Percentiles rank a stretch among this genome's conserved stretches.
These are phyloP conservation scores for Artemisia annua DNA, from an alignment of 129 eudicot genomes.

Conservation along the genomic window DNA sequence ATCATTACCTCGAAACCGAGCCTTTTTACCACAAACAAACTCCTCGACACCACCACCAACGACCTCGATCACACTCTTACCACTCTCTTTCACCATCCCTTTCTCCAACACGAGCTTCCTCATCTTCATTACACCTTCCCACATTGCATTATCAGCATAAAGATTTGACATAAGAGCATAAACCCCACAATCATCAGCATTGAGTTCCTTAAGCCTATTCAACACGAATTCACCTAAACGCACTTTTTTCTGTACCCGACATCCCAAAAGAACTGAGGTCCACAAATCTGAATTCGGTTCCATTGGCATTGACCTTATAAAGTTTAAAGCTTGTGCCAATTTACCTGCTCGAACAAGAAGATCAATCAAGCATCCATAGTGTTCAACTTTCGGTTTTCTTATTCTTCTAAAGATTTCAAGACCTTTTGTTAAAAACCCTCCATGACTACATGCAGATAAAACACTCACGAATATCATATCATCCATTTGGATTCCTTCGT, in stretches of 20 bases:
- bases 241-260: constrained; percentile 36
- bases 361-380: constrained; percentile 53
- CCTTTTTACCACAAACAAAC: constrained; percentile 38
- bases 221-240: constrained; percentile 48
- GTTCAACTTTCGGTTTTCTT: constrained; percentile 45
- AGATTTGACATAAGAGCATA: constrained; percentile 53
- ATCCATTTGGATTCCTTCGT: constrained; percentile 32
- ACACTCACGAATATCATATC: constrained; percentile 41
- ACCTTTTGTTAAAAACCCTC: constrained; percentile 45
- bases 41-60: constrained; percentile 34
- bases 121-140: constrained; percentile 42
- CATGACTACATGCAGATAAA: constrained; percentile 51
- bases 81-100: constrained; percentile 38
- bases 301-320: constrained; percentile 47
- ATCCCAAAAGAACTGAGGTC: constrained; percentile 49
- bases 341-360: constrained; percentile 49
- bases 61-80: constrained; percentile 52
- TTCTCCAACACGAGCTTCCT: constrained; percentile 37
- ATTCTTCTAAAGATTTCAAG: constrained; percentile 37
- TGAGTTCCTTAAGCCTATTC: constrained; percentile 38
- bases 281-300: constrained; percentile 43
- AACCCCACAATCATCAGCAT: constrained; percentile 48
- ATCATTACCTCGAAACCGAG: constrained; percentile 5
- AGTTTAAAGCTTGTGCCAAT: constrained; percentile 30
- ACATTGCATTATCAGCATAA: constrained; percentile 46